Percentiles rank a stretch among this genome's conserved stretches.
Evolutionary conservation across 2,329 filamentous ascomycete species (phyloP).

Genomic region (Diaporthe vexans): DNA sequence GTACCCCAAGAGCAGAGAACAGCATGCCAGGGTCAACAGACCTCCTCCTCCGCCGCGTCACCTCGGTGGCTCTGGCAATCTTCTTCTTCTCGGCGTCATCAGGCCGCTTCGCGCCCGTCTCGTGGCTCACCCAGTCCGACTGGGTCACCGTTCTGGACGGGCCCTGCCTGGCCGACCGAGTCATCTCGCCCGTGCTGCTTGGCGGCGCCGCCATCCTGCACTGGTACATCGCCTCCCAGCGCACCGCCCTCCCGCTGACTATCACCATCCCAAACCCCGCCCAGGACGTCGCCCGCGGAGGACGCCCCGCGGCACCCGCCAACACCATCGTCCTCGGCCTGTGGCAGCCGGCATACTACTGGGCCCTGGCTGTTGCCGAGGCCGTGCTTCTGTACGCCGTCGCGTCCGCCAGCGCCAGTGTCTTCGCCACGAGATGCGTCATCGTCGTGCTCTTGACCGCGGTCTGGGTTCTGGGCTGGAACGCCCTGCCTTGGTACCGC

Average conservation of each 20-base stretch:
- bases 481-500: constrained; percentile 39
- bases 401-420: constrained; percentile 4
- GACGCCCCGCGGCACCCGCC: background rate
- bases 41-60: constrained; percentile 35
- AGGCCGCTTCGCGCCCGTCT: constrained; percentile 36
- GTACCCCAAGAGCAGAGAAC: background rate
- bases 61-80: constrained; percentile 38
- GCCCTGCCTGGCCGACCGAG: constrained; percentile 37
- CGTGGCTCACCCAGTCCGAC: constrained; percentile 39
- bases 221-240: constrained; percentile 40
- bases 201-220: constrained; percentile 38
- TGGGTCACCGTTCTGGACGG: constrained; percentile 39
- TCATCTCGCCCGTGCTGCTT: constrained; percentile 36
- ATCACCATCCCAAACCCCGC: constrained; percentile 35
- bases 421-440: constrained; percentile 9
- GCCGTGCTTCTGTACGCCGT: constrained; percentile 37
- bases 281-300: constrained; percentile 10
- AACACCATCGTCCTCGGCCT: constrained; percentile 35
- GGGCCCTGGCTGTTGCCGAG: constrained; percentile 33
- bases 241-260: constrained; percentile 35
- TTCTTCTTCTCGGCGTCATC: constrained; percentile 24
- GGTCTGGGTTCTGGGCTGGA: constrained; percentile 40
- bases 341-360: constrained; percentile 40
- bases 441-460: constrained; percentile 9
- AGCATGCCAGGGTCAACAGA: constrained; percentile 20